Evolutionary conservation across 768 basidiomycete genomes (phyloP), one percentile per base, ranked within the genome.

Genomic region (Zangia roseola): DNA sequence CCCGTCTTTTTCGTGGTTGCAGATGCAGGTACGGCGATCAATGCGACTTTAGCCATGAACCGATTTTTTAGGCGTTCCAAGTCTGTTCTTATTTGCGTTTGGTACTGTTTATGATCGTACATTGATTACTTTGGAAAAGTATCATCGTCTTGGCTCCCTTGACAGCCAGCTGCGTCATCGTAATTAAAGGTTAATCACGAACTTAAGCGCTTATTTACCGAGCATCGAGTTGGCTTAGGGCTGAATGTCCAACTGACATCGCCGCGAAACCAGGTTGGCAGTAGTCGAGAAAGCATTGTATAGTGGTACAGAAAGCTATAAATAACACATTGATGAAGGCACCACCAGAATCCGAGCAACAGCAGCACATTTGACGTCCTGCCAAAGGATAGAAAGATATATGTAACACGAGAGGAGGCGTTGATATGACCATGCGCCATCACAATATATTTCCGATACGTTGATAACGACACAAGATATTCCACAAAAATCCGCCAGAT

Each of bases 21-120:
- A 91, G 89, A 81, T 91, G 89, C 81, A 83, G 81, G 78, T 91
- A 83, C 63, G 89, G 89, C 50, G 89, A 92, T 74, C 84, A 84
- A 69, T 92, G 89, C 74, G 88, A 89, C 71, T 91, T 86, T 70
- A 77, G 82, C 59, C 89, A 92, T 64, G 89, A 80, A 60, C 68
- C 70, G 16, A 61, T 69, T 42, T 71, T 67, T 45, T 69, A 68
- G 55, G 41, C 23, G n/a, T 6, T 23, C 31, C 17, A 40, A 25
- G 16, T 31, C 13, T 42, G 17, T 43, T 41, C 9, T 35, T 54
- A 46, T 52, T 53, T 47, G 53, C 54, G 55, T 50, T 24, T 33
- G 34, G 36, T 46, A 50, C 43, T 50, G 53, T 59, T 55, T 54
- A 43, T 49, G 31, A 44, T 48, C 49, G 28, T 48, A 47, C 25